phyloP scores from a whole-genome alignment of 2,329 filamentous ascomycete genomes.

The Lecanoromycetidae sp. region DNA sequence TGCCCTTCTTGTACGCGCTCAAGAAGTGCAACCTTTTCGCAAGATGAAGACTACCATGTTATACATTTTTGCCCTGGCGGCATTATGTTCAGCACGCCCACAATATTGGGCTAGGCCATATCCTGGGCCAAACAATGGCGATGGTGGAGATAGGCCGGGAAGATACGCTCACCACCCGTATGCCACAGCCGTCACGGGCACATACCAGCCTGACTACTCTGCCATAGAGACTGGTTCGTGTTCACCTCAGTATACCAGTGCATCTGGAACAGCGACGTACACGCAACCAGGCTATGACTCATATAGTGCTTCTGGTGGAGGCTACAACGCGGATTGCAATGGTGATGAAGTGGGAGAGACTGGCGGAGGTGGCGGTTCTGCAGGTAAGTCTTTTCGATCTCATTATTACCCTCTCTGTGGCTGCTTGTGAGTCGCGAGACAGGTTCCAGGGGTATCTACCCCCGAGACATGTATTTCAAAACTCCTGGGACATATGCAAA shows the following conservation, averaged over 20 bases:
- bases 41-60: slow-evolving; percentile 1
- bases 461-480: no score
- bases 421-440: no score
- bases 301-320: neutral
- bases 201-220: neutral
- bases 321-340: neutral
- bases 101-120: neutral
- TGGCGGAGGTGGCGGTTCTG: neutral
- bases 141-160: neutral
- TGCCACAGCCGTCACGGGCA: neutral
- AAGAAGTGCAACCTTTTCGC: neutral
- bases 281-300: neutral
- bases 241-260: neutral
- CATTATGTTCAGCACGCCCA: neutral
- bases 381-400: no score
- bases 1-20: neutral
- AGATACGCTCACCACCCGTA: neutral
- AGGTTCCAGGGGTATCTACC: no score
- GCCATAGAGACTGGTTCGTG: neutral
- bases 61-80: slow-evolving; percentile 3
- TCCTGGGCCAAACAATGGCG: neutral
- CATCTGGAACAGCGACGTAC: neutral
- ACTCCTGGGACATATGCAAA: no score
- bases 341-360: neutral
- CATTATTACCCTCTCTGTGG: no score